These are phyloP conservation scores for Alternaria alternata DNA, from an alignment of 2,329 filamentous ascomycete species.

Conservation along the genomic window DNA sequence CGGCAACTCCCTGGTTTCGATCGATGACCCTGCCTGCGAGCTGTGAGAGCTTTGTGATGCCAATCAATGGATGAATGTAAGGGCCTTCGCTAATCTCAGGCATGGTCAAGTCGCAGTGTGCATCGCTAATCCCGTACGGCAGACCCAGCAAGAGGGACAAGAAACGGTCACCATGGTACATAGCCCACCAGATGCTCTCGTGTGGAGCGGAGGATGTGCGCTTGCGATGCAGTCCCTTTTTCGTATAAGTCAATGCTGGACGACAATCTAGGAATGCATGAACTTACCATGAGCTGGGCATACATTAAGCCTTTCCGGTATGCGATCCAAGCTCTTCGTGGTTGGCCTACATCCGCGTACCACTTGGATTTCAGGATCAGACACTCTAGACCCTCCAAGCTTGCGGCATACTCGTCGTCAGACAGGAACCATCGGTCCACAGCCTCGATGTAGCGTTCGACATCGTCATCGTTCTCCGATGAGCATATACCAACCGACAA, in stretches of 20 bases:
- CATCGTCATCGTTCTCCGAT: slow-evolving; percentile 55
- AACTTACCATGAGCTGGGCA: slow-evolving; percentile 61
- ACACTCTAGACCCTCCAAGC: slow-evolving; percentile 62
- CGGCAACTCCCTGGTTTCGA: slow-evolving; percentile 49
- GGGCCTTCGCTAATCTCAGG: slow-evolving; percentile 34
- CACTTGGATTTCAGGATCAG: slow-evolving; percentile 61
- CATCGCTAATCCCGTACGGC: slow-evolving; percentile 55
- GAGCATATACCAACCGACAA: slow-evolving; percentile 49
- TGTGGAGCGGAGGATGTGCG: slow-evolving; percentile 43
- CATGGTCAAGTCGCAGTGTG: slow-evolving; percentile 48
- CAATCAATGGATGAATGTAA: slow-evolving; percentile 42
- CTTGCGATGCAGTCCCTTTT: slow-evolving; percentile 50
- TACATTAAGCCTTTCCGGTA: slow-evolving; percentile 61
- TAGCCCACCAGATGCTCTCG: slow-evolving; percentile 52
- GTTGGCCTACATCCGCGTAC: slow-evolving; percentile 64
- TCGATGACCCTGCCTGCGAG: slow-evolving; percentile 56
- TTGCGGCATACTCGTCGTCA: slow-evolving; percentile 61
- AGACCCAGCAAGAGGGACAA: slow-evolving; percentile 63
- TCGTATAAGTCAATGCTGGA: slow-evolving; percentile 19
- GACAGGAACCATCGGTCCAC: slow-evolving; percentile 59
- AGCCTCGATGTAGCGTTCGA: slow-evolving; percentile 57
- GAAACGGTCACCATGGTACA: slow-evolving; percentile 59
- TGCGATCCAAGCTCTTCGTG: slow-evolving; percentile 63
- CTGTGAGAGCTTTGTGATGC: slow-evolving; percentile 48
- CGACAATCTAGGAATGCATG: background rate